Percentiles rank a stretch among this genome's conserved stretches.
Conservation (phyloP, 306 rosid species). For the Hippophae gyantsensis region DNA sequence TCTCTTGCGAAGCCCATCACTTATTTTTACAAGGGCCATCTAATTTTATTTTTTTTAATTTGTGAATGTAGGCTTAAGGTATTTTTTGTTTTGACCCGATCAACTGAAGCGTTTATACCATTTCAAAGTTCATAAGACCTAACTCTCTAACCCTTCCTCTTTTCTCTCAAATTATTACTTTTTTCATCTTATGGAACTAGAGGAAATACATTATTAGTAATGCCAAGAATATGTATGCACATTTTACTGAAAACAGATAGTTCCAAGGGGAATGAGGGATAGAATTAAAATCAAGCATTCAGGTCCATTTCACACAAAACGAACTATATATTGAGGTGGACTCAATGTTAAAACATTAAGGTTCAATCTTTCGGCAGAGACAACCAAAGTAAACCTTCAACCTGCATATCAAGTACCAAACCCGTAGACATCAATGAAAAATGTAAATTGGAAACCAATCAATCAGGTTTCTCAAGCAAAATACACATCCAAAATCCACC, state of each 20-base stretch:
- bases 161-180: no score
- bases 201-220: not conserved
- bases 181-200: no score
- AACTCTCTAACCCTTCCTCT: no score
- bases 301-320: not conserved
- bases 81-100: no score
- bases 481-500: conserved; percentile 4
- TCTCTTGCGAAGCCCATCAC: no score
- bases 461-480: not conserved
- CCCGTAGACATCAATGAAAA: not conserved
- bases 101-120: no score
- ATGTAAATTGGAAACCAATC: not conserved
- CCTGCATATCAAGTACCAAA: not conserved
- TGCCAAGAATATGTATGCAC: not conserved
- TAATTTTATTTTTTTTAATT: no score
- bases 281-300: not conserved
- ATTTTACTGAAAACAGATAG: not conserved
- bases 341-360: not conserved
- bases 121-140: no score
- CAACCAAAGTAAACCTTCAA: no score
- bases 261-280: not conserved
- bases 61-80: no score
- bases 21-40: no score
- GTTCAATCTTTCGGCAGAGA: no score
- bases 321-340: not conserved